Conservation (phyloP, 768 basidiomycete genomes). For the Macrolepiota fuliginosa region DNA sequence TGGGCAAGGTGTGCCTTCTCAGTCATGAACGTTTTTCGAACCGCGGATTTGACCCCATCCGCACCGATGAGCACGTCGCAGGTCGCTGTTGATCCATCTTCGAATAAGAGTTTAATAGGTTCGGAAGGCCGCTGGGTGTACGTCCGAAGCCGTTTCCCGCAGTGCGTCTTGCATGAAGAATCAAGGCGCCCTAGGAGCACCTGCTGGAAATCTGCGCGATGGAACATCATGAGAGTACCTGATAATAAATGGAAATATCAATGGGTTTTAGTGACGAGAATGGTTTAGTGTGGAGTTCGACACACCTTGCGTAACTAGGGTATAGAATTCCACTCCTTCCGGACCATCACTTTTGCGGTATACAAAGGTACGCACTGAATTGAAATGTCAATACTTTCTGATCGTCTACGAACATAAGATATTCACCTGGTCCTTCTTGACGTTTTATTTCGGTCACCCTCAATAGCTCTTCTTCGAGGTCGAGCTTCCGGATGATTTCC, state of each 20-base stretch:
- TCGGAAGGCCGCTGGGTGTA: slow-evolving; percentile 45
- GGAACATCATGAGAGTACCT: slow-evolving; percentile 55
- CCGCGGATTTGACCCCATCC: slow-evolving; percentile 64
- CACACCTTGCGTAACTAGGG: slow-evolving; percentile 56
- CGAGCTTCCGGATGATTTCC: slow-evolving; percentile 44
- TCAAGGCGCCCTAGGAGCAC: slow-evolving; percentile 51
- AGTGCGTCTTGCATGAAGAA: slow-evolving; percentile 42
- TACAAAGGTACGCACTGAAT: slow-evolving; percentile 46
- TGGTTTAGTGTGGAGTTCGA: slow-evolving; percentile 1
- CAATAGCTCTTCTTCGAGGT: slow-evolving; percentile 45
- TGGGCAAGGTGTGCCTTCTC: slow-evolving; percentile 35
- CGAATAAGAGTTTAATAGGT: slow-evolving; percentile 50
- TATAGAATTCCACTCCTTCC: slow-evolving; percentile 51
- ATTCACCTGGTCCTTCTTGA: slow-evolving; percentile 39
- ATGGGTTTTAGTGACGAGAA: slow-evolving; percentile 7
- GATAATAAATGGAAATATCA: slow-evolving; percentile 12
- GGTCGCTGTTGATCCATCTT: slow-evolving; percentile 55
- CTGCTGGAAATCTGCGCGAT: slow-evolving; percentile 67
- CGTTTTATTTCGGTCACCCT: slow-evolving; percentile 34
- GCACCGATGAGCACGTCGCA: slow-evolving; percentile 72
- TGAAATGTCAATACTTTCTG: neutral
- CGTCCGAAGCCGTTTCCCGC: slow-evolving; percentile 56
- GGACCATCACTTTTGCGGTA: slow-evolving; percentile 63
- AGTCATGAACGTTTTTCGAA: slow-evolving; percentile 37
- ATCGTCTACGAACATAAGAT: neutral